Conservation (phyloP, 768 basidiomycete genomes). For the Mycena chlorophos region DNA sequence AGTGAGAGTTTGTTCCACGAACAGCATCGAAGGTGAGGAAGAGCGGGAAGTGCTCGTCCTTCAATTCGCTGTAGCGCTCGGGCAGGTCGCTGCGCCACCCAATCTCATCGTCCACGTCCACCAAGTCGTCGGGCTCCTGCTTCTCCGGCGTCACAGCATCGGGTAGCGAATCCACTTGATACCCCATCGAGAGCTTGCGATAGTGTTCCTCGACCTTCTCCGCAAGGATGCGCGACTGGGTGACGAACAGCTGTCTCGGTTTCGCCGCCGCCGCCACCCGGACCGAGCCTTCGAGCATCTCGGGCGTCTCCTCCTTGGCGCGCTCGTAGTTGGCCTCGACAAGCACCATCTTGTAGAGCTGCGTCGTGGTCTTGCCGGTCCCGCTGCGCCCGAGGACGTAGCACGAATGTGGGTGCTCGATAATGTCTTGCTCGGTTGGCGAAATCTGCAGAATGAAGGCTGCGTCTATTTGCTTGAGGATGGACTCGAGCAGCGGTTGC, state of each 20-base stretch:
- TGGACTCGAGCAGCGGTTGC: slow-evolving; percentile 40
- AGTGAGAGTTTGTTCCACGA: slow-evolving; percentile 14
- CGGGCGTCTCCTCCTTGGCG: slow-evolving; percentile 29
- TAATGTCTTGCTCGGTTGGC: slow-evolving; percentile 55
- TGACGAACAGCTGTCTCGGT: slow-evolving; percentile 54
- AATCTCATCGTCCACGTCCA: slow-evolving; percentile 45
- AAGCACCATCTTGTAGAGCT: slow-evolving; percentile 74
- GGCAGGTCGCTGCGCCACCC: slow-evolving; percentile 50
- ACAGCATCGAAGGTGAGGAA: slow-evolving; percentile 70
- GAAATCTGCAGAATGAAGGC: slow-evolving; percentile 46
- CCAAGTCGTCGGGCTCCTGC: slow-evolving; percentile 26
- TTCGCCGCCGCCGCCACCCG: slow-evolving; percentile 28
- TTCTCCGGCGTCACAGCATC: slow-evolving; percentile 10
- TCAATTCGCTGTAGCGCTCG: slow-evolving; percentile 52
- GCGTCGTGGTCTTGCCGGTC: slow-evolving; percentile 61
- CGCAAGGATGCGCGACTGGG: slow-evolving; percentile 48
- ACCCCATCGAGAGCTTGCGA: slow-evolving; percentile 30
- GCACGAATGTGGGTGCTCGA: slow-evolving; percentile 59
- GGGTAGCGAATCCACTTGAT: slow-evolving; percentile 8
- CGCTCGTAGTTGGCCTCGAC: slow-evolving; percentile 58
- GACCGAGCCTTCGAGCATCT: neutral
- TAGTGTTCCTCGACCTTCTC: slow-evolving; percentile 52
- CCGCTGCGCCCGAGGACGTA: slow-evolving; percentile 73
- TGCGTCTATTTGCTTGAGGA: slow-evolving; percentile 51
- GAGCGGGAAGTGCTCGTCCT: slow-evolving; percentile 65